Evolutionary conservation across 2,329 filamentous ascomycete species (phyloP), one percentile per base, ranked within the genome.

Genomic region (Leptosphaerulina australis): DNA sequence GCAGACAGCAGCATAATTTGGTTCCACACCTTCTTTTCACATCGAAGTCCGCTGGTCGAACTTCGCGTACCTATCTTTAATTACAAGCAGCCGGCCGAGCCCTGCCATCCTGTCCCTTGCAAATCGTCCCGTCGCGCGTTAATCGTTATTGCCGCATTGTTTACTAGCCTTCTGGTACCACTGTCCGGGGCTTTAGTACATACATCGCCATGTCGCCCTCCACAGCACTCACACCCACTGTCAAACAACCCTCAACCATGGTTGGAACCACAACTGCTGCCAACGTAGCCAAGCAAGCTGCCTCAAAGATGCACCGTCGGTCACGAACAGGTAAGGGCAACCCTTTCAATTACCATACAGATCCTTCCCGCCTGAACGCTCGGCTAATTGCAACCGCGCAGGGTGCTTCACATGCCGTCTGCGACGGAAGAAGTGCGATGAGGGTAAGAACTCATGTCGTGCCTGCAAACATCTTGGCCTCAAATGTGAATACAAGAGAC

Each of bases 401-500:
- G 85, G 84, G 48, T 87, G 84, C 75, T 87, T 84, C 70, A 87
- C 83, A 64, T 88, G 85, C 71, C 81, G 85, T 55, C 73, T 88
- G 56, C 81, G 85, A 68, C 74, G 85, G 59, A 88, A 88, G 77
- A 88, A 88, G 77, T 88, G 85, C 66, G 85, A 88, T 60, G 85
- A 88, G 68, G 80, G 79, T 54, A 86, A 85, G 66, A 79, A 83
- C n/a, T 72, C 78, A 39, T 88, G 85, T 70, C 80, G 78, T 63
- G 83, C 85, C 51, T 88, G 85, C 75, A 80, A 77, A 58, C 83
- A 86, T 68, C 86, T 99, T 48, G 88, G 89, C 44, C 82, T 99
- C 49, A 81, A 83, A 67, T 99, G 94, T 79, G 91, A 97, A 79
- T 99, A 97, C 79, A 96, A 96, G 81, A 82, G 92, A 69, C 94